phyloP scores from a whole-genome alignment of 257 asterid species.

The Perilla frutescens region DNA sequence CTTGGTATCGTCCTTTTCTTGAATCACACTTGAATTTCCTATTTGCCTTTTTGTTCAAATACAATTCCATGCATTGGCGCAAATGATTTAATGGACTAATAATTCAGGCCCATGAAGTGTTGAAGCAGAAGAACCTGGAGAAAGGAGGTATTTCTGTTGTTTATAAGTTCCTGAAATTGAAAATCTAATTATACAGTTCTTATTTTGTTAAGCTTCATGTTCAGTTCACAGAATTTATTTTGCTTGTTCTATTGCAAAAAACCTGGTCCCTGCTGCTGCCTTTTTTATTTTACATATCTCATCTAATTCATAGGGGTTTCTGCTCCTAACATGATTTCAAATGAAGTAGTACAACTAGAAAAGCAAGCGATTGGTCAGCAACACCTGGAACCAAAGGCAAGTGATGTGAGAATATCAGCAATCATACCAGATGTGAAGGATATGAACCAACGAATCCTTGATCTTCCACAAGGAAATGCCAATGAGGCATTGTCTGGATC shows the following conservation, averaged over 20 bases:
- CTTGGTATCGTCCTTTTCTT: constrained; percentile 54
- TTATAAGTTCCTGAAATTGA: constrained; percentile 23
- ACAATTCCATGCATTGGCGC: constrained; percentile 3
- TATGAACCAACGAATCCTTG: constrained; percentile 44
- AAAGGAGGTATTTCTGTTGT: constrained; percentile 61
- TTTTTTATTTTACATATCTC: constrained; percentile 12
- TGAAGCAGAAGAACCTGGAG: constrained; percentile 80
- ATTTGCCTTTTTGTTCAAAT: constrained; percentile 24
- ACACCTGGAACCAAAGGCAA: constrained; percentile 37
- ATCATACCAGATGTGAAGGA: constrained; percentile 40
- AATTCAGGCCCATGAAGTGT: constrained; percentile 82
- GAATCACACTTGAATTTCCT: constrained; percentile 2
- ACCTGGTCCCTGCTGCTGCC: not conserved
- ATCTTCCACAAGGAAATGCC: constrained; percentile 39
- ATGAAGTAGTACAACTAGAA: constrained; percentile 49
- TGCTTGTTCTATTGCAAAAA: not conserved
- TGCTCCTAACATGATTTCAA: constrained; percentile 46
- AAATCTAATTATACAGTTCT: constrained; percentile 24
- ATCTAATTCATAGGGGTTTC: constrained; percentile 36
- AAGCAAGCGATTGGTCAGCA: constrained; percentile 34
- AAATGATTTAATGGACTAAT: constrained; percentile 30
- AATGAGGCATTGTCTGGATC: constrained; percentile 48
- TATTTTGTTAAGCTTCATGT: constrained; percentile 1
- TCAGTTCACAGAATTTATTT: constrained; percentile 8
- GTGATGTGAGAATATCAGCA: constrained; percentile 39